Base-by-base conservation (phyloP, 176 grass and related monocot genomes). In the Musa itinerans region DNA sequence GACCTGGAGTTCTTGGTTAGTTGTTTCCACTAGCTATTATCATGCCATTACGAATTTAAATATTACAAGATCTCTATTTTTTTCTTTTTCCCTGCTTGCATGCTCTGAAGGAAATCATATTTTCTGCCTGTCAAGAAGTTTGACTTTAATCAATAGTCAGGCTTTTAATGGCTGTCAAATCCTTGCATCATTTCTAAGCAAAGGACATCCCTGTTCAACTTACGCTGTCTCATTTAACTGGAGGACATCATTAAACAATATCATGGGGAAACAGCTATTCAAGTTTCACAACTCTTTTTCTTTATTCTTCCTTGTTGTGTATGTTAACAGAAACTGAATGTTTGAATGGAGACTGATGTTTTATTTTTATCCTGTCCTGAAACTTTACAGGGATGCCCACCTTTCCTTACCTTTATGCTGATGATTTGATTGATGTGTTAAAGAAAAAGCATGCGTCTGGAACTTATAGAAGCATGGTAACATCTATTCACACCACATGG, bases 381-480 rank as follows among this genome's bases (percentile, higher is more conserved):
- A 70, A 85, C 74, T 43, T 12, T 74, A 52, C 85, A 99, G 95
- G 95, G 54, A 93, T 99, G 90, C 95, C 95, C 71, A 99, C 95
- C 15, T 92, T 89, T 81, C 95, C 90, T 21, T 94, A 99, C 78
- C 83, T 99, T 54, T 99, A 94, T 11, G 88, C 82, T 77, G 90
- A 99, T 52, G 95, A 99, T 67, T 88, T 99, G 12, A 79, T 87
- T 24, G 65, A 79, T 74, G 84, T 91, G 57, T 59, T 99, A 52
- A 91, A 99, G 83, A 81, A 99, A 84, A 99, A 99, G 65, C 81
- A 99, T 55, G 90, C 90, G 66, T 72, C 88, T 26, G 90, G 95
- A 72, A 84, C 90, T n/a, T 99, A 99, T 78, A 94, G 94, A 87
- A 99, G 90, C 88, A 80, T 99, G 90, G 95, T 99, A 92, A 52